Base-by-base conservation (phyloP, 345 rosid species). In the Noccaea caerulescens region DNA sequence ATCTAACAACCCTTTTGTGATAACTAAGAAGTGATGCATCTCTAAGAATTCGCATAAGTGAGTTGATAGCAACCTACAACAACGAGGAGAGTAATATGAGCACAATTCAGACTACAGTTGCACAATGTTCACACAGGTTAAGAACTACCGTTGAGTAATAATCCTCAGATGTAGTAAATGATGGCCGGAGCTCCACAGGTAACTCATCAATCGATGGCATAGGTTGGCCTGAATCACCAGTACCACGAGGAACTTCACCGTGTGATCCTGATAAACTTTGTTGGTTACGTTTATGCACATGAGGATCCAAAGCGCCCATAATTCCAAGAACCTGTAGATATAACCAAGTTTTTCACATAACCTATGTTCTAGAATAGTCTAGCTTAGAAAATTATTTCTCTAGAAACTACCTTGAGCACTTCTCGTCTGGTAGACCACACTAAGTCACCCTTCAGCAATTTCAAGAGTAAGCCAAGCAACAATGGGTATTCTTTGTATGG, bases 241-340 rank as follows among this genome's bases (percentile, higher is more conserved):
- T 88, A 60, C 96, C 88, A 58, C 88, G 96, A 33, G 83, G 72
- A 78, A 87, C 92, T 78, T 94, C 99, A 49, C 98, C 96, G 76
- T 91, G 96, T 33, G 92, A 80, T 58, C 93, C 96, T 58, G 92
- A 82, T 73, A 87, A 68, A 61, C 76, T 82, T 71, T 80, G 93
- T 72, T 94, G 99, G 81, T 92, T 94, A 71, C 87, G 82, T 80
- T 94, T 94, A 76, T 92, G 96, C 13, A 72, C 85, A 82, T 89
- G 97, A 47, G 99, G 99, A 89, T 94, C 99, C 76, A 94, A 77
- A 76, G 99, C 99, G 63, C 97, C 99, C 93, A 94, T 89, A 69
- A 94, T 94, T 64, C 99, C 99, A 67, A 94, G 96, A 50, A 94
- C 99, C 99, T 94, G 85, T 27, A 70, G 59, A 62, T 43, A 75